Percentiles rank a stretch among this genome's conserved stretches.
Evolutionary conservation across 371 early-diverging fungal species (phyloP).

Genomic region (Circinella umbellata): DNA sequence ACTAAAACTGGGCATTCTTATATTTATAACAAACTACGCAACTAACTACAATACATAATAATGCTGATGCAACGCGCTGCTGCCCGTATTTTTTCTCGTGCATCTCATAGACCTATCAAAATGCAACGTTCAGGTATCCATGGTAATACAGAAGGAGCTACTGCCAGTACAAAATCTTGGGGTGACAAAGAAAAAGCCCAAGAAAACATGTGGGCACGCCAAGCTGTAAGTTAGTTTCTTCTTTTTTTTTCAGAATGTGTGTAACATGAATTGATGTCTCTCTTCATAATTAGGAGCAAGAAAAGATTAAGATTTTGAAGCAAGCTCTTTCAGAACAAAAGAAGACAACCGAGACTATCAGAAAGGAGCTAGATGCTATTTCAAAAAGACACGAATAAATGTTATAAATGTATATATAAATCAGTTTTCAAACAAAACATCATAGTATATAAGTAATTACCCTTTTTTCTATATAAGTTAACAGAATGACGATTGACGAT

Average conservation of each 20-base stretch:
- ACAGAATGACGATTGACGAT: too few relatives aligned
- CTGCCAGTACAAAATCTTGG: constrained; percentile 34
- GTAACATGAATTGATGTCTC: too few relatives aligned
- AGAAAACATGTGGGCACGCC: constrained; percentile 51
- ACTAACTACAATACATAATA: not conserved
- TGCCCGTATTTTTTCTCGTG: not conserved
- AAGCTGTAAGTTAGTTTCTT: constrained; percentile 31
- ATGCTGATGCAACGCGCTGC: not conserved
- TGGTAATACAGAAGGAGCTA: constrained; percentile 36
- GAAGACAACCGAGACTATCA: constrained; percentile 32
- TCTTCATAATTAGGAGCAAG: constrained; percentile 34
- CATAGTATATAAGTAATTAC: too few relatives aligned
- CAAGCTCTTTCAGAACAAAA: constrained; percentile 35
- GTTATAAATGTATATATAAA: not conserved
- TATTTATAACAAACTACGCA: not conserved
- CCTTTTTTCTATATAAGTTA: too few relatives aligned
- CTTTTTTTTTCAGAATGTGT: not conserved
- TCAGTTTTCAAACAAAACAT: too few relatives aligned
- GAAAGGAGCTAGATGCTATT: constrained; percentile 29
- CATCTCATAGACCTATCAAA: not conserved
- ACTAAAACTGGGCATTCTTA: too few relatives aligned
- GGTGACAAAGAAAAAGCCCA: constrained; percentile 50
- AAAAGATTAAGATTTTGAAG: constrained; percentile 41
- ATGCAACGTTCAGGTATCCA: constrained; percentile 14
- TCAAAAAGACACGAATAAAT: not conserved